Conservation (phyloP, 169 alveolate species). For the Theileria luwenshuni region DNA sequence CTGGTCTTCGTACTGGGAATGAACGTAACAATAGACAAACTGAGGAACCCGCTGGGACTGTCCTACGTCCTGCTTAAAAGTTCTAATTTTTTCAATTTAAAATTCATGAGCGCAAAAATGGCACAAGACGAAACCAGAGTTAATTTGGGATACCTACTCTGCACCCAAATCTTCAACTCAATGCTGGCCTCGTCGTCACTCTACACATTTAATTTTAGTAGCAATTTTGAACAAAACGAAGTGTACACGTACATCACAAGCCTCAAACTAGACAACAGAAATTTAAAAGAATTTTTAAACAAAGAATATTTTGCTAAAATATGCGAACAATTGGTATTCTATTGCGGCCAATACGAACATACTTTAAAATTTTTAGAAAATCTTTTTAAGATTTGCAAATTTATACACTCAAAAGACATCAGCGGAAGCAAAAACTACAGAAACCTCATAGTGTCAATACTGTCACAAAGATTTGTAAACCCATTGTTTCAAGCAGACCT, state of each 20-base stretch:
- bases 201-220: conserved; percentile 8
- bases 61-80: conserved; percentile 40
- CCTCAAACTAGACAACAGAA: conserved; percentile 49
- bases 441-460: conserved; percentile 15
- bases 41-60: conserved; percentile 31
- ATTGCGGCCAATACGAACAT: conserved; percentile 26
- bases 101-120: conserved; percentile 9
- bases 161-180: conserved; percentile 27
- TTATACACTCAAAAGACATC: conserved; percentile 49
- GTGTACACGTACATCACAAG: conserved; percentile 31
- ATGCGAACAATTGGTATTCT: conserved; percentile 44
- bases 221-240: conserved; percentile 52
- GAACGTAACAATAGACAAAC: conserved; percentile 24
- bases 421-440: conserved; percentile 31
- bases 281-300: conserved; percentile 49
- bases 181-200: conserved; percentile 21
- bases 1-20: conserved; percentile 46
- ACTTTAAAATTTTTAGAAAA: conserved; percentile 35
- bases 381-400: conserved; percentile 46
- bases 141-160: conserved; percentile 21
- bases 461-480: conserved; percentile 41
- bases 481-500: conserved; percentile 58
- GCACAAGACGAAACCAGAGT: conserved; percentile 47
- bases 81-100: conserved; percentile 10
- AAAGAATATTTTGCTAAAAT: conserved; percentile 48